Percentiles rank a stretch among this genome's conserved stretches.
These are phyloP conservation scores for Plasmodium ovale DNA, from an alignment of 169 alveolate species.

Conservation along the genomic window DNA sequence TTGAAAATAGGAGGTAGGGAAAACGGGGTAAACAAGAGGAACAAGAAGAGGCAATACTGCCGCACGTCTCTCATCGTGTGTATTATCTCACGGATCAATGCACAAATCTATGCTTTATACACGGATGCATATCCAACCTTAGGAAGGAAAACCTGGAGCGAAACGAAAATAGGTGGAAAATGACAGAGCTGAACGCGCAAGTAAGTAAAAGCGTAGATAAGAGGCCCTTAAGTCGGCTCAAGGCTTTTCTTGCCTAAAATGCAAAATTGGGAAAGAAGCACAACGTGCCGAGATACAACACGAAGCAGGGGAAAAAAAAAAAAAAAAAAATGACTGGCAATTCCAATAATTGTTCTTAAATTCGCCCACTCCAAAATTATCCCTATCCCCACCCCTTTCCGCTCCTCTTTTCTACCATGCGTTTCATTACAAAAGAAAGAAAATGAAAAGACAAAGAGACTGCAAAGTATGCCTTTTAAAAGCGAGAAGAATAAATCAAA, in stretches of 20 bases:
- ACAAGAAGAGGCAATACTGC: not conserved
- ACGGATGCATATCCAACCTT: not conserved
- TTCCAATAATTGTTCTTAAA: too few species aligned
- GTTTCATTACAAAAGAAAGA: constrained; percentile 27
- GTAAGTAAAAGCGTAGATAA: too few species aligned
- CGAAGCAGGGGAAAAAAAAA: too few species aligned
- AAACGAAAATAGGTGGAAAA: constrained; percentile 47
- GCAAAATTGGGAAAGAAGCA: too few species aligned
- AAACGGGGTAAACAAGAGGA: not conserved
- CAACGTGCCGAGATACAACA: too few species aligned
- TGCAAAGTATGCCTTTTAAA: constrained; percentile 72
- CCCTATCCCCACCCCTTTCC: not conserved
- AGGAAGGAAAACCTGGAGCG: constrained; percentile 60
- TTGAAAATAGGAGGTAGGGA: constrained; percentile 59
- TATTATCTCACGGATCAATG: not conserved
- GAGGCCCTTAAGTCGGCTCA: too few species aligned
- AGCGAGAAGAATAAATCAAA: constrained; percentile 76
- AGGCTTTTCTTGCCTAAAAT: not conserved
- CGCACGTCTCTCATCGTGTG: not conserved
- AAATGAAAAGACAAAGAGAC: constrained; percentile 36
- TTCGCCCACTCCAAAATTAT: too few species aligned
- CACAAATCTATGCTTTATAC: not conserved
- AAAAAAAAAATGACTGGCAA: not conserved
- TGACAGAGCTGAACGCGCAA: constrained; percentile 24
- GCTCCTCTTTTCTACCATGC: too few species aligned